phyloP scores from a whole-genome alignment of 305 asterid species.

The Fraxinus paxiana region DNA sequence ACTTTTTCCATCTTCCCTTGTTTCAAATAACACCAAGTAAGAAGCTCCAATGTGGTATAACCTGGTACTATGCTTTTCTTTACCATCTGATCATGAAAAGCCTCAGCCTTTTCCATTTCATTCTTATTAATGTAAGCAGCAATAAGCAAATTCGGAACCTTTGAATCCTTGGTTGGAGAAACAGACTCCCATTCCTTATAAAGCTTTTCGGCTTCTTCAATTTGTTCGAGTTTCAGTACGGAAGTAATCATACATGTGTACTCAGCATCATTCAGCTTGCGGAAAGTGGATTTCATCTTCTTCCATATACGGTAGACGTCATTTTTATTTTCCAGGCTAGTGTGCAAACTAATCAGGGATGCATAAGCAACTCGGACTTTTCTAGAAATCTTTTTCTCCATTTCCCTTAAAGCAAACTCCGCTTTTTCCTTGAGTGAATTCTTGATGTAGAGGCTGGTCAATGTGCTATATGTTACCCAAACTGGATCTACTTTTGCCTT shows the following conservation, averaged over 20 bases:
- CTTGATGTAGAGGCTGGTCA: slow-evolving; percentile 68
- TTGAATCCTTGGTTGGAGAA: slow-evolving; percentile 68
- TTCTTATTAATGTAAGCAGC: slow-evolving; percentile 56
- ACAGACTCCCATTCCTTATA: slow-evolving; percentile 76
- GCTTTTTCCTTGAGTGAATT: slow-evolving; percentile 66
- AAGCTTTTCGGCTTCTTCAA: slow-evolving; percentile 61
- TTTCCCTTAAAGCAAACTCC: slow-evolving; percentile 54
- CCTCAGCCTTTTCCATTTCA: slow-evolving; percentile 63
- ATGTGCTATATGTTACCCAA: slow-evolving; percentile 83
- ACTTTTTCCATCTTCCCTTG: slow-evolving; percentile 41
- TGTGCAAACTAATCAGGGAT: slow-evolving; percentile 72
- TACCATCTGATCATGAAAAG: slow-evolving; percentile 49
- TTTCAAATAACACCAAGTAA: slow-evolving; percentile 72
- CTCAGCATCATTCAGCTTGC: slow-evolving; percentile 64
- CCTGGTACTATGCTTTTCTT: slow-evolving; percentile 46
- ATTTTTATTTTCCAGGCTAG: slow-evolving; percentile 44
- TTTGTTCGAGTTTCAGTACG: slow-evolving; percentile 52
- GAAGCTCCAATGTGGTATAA: slow-evolving; percentile 83
- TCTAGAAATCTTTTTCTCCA: slow-evolving; percentile 68
- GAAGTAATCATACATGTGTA: slow-evolving; percentile 71
- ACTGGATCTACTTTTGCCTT: slow-evolving; percentile 64
- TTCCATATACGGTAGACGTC: slow-evolving; percentile 68
- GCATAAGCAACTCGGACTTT: slow-evolving; percentile 60
- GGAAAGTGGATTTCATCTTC: slow-evolving; percentile 58
- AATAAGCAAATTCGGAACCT: slow-evolving; percentile 73